A percentile compares a stretch with the other conserved stretches of the same genome.
Conservation (phyloP, 192 early-diverging fungal species). For the Piromyces finnis region DNA sequence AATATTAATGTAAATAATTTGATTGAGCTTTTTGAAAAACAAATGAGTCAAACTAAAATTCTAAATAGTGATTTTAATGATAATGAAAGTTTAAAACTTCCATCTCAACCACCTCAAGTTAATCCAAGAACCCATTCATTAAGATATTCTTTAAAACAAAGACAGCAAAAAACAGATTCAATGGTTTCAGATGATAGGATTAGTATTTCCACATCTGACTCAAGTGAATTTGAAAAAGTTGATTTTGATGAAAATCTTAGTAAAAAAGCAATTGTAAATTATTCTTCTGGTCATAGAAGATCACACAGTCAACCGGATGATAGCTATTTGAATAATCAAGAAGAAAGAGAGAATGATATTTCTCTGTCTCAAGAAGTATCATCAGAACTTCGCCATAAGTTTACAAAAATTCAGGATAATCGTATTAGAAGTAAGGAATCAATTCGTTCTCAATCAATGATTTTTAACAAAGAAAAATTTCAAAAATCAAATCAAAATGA, state of each 20-base stretch:
- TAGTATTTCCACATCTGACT: neutral
- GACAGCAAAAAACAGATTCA: neutral
- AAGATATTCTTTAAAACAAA: neutral
- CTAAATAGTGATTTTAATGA: neutral
- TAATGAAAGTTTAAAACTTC: neutral
- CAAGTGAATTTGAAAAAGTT: neutral
- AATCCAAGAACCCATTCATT: neutral
- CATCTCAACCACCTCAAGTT: neutral
- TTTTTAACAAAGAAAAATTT: neutral
- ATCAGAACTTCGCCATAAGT: neutral
- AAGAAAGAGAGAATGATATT: neutral
- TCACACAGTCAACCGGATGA: neutral
- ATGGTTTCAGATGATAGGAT: neutral
- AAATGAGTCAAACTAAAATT: neutral
- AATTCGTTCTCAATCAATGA: neutral
- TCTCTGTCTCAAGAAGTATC: neutral
- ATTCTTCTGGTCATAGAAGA: neutral
- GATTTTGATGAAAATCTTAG: neutral
- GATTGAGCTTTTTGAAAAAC: neutral
- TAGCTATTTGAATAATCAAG: neutral
- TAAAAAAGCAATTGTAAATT: neutral
- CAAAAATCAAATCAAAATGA: neutral
- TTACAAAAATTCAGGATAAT: neutral
- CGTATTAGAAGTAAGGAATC: neutral
- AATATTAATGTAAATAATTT: neutral